Conservation (phyloP, 257 asterid species). For the Fraxinus quadrangulata region DNA sequence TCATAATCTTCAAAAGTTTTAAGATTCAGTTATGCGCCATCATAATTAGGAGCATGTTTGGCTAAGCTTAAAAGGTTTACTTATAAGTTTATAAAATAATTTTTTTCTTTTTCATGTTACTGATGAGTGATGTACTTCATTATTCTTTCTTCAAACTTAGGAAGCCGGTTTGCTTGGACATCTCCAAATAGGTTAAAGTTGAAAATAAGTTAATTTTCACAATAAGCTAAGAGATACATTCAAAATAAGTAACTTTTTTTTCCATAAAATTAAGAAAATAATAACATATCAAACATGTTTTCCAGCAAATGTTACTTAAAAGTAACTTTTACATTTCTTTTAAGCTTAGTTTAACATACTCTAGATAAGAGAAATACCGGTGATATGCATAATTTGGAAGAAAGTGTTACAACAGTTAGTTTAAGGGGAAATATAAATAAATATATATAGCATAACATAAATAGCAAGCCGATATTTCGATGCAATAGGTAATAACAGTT, state of each 20-base stretch:
- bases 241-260: not conserved
- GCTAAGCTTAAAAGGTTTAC: not conserved
- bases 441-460: too few species aligned
- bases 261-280: not conserved
- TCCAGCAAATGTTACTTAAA: too few species aligned
- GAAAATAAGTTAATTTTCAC: not conserved
- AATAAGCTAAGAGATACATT: not conserved
- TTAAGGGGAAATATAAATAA: too few species aligned
- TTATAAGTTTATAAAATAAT: not conserved
- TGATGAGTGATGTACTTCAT: not conserved
- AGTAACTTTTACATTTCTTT: too few species aligned
- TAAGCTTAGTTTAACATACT: too few species aligned
- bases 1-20: not conserved
- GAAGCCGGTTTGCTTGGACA: not conserved
- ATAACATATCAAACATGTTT: not conserved
- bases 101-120: not conserved
- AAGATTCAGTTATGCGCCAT: not conserved
- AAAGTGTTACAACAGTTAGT: too few species aligned
- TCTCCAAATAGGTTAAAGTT: not conserved
- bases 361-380: too few species aligned
- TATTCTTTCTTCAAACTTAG: not conserved
- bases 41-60: not conserved
- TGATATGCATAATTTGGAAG: too few species aligned
- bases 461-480: too few species aligned
- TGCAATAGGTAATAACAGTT: too few species aligned